Evolutionary conservation across 352 stramenopile genomes (phyloP), one percentile per base, ranked within the genome.

Genomic region (Phytophthora capsici): DNA sequence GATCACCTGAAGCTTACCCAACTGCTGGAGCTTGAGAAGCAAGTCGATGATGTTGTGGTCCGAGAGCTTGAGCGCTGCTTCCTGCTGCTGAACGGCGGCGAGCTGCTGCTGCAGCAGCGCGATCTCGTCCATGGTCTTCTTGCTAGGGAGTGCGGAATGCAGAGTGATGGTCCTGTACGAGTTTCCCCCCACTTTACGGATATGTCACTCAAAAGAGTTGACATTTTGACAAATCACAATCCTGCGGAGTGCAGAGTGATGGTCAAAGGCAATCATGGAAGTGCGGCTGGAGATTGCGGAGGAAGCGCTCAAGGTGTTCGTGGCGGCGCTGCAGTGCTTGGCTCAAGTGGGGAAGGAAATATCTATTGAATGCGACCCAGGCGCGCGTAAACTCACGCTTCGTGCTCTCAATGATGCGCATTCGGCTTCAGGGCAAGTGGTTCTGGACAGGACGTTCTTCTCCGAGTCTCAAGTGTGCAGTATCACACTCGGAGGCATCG

Each of bases 21-120:
- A 67, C 60, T 83, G 69, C 71, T 93, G 82, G 17, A 95, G 70
- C 75, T 93, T 93, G 17, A 77, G 68, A 43, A 95, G 69, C 37
- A 95, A 63, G 50, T 95, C 87, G 55, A 95, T 78, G 13, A 93
- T 70, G 57, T 95, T 92, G 75, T 91, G 83, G 69, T 93, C 82
- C 59, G 84, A 93, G 22, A 95, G 77, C 71, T 90, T 90, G 47
- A 93, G 78, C 59, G 77, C 82, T 43, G 75, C 75, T 55, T 90
- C 82, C 56, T 93, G 84, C 57, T 93, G 80, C 71, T 95, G 87
- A 46, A 91, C 82, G 48, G 82, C 82, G 48, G 84, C 87, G 10
- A 95, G 74, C 63, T 95, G 80, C 69, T 82, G 75, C 73, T 95
- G 87, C 47, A 93, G 69, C 65, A 89, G 66, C 56, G 80, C 80